Conservation (phyloP, 1,284 basidiomycete species). For the Porogramme epimiltina region DNA sequence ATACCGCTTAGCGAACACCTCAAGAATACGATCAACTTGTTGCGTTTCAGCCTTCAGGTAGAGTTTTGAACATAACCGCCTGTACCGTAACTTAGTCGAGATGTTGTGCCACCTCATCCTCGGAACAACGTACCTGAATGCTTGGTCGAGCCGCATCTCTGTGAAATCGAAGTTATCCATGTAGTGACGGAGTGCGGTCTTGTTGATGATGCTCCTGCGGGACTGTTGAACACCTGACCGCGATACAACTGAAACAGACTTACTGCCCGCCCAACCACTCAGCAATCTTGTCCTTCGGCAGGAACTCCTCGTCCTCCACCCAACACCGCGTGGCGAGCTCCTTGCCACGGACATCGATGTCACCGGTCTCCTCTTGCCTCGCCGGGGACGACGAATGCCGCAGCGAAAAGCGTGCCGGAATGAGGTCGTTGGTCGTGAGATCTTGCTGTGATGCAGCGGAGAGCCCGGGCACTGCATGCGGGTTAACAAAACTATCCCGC, state of each 20-base stretch:
- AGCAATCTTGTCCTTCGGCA: constrained; percentile 90
- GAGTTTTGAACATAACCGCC: constrained; percentile 87
- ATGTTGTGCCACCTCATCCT: no score
- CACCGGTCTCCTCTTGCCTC: constrained; percentile 50
- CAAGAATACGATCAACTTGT: constrained; percentile 95
- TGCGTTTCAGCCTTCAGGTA: constrained; percentile 96
- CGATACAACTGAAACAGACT: constrained; percentile 38
- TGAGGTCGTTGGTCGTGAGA: constrained; percentile 48
- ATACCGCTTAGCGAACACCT: constrained; percentile 87
- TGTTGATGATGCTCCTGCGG: constrained; percentile 73
- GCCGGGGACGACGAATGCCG: constrained; percentile 40
- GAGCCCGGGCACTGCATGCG: constrained; percentile 28
- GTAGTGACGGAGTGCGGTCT: constrained; percentile 76
- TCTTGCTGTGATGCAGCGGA: constrained; percentile 53
- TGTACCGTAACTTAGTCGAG: constrained; percentile 33
- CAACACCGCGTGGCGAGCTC: constrained; percentile 81
- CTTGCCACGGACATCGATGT: constrained; percentile 68
- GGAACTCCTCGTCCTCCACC: constrained; percentile 85
- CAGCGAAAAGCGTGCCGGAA: constrained; percentile 43
- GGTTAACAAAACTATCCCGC: constrained; percentile 18
- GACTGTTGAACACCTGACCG: constrained; percentile 18
- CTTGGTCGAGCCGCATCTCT: constrained; percentile 80
- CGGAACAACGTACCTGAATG: constrained; percentile 71
- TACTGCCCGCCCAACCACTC: constrained; percentile 93
- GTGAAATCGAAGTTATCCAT: constrained; percentile 91